Base-by-base conservation (phyloP, 345 rosid genomes). In the Heritiera littoralis region DNA sequence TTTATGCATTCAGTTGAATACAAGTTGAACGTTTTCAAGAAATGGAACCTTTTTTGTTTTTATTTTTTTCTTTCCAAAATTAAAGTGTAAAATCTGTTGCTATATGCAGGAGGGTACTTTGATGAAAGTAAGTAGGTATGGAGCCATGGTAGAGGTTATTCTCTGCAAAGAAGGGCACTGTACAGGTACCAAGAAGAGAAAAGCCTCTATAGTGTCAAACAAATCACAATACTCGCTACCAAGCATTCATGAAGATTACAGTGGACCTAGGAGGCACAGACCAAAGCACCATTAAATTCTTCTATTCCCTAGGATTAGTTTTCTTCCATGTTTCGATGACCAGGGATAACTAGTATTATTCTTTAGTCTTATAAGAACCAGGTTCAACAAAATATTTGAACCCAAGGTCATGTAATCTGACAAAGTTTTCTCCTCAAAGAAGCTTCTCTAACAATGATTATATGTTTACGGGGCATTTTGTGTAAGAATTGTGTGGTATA, bases 241-340 rank as follows among this genome's bases (percentile, higher is more conserved):
- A 55, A 83, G 79, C 82, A 80, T 91, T 75, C 91, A 92, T 28
- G 92, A 90, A 86, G 91, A 92, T 81, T 89, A 90, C 71, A 78
- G 74, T 78, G 92, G 93, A 70, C 91, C 94, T 76, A 88, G 89
- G 74, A 79, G 74, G 20, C 93, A 91, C 85, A 86, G 82, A 68
- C 84, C 90, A 55, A 85, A 74, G 48, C 93, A 89, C 81, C 90
- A 89, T 59, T 88, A 82, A 77, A 52, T 35, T 12, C 9, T 66
- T 30, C 20, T 51, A 52, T 56, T 52, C 41, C 11, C 51, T 18
- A 52, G 17, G 28, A 54, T 8, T 52, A 35, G 18, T 65, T 48
- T 48, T 76, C 71, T 64, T 28, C 60, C 45, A 64, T 45, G 23
- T 9, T 49, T 76, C 49, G 23, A 46, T 6, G 14, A 45, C 67